A percentile compares a stretch with the other conserved stretches of the same genome.
phyloP scores from a whole-genome alignment of 2,329 filamentous ascomycete species.

The Arthrobotrys musiformis region DNA sequence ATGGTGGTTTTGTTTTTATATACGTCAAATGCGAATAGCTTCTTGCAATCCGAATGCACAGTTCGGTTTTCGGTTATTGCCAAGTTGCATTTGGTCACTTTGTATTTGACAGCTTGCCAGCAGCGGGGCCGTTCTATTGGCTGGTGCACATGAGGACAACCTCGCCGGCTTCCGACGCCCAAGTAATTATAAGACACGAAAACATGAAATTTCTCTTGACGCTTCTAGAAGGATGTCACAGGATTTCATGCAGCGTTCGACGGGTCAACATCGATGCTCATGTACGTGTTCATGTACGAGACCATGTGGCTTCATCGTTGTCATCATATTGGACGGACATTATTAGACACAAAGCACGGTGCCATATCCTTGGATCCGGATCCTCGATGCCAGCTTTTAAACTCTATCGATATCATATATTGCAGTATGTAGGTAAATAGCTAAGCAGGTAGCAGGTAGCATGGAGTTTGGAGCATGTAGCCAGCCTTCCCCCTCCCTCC shows the following conservation, averaged over 20 bases:
- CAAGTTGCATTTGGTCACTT: constrained; percentile 38
- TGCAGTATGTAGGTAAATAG: not conserved
- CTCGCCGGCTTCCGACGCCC: constrained; percentile 47
- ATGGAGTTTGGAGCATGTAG: too few species aligned
- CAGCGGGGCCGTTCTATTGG: not conserved
- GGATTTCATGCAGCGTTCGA: constrained; percentile 38
- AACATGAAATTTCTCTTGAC: too few species aligned
- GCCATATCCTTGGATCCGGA: not conserved
- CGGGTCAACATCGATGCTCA: not conserved
- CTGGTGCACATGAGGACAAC: constrained; percentile 9
- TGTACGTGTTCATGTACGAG: constrained; percentile 14
- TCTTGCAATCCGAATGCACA: constrained; percentile 1
- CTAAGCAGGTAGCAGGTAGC: not conserved
- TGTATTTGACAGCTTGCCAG: constrained; percentile 11
- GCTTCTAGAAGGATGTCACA: constrained; percentile 49
- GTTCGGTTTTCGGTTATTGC: not conserved
- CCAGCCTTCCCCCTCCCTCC: too few species aligned
- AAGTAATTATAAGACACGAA: not conserved
- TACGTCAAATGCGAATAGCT: not conserved
- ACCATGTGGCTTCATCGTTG: constrained; percentile 45
- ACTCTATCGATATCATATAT: constrained; percentile 4
- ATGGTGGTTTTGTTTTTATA: not conserved
- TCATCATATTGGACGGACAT: constrained; percentile 20
- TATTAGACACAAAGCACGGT: constrained; percentile 6
- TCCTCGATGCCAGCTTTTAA: constrained; percentile 12